Evolutionary conservation across 371 early-diverging fungal species (phyloP).

Genomic region (Apophysomyces elegans): DNA sequence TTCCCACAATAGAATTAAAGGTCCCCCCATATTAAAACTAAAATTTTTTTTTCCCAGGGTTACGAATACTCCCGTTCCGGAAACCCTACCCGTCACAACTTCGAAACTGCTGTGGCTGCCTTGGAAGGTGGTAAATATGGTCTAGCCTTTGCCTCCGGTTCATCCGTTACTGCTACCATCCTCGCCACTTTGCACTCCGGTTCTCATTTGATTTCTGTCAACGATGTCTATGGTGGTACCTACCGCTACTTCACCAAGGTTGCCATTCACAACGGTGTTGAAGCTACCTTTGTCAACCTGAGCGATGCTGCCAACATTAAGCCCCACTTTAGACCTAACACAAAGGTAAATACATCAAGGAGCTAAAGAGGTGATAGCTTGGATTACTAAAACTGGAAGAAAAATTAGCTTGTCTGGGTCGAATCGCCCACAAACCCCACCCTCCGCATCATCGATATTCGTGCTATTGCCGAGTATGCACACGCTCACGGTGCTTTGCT

Average conservation of each 20-base stretch:
- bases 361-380: slow-evolving; percentile 5
- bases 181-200: slow-evolving; percentile 75
- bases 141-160: slow-evolving; percentile 95
- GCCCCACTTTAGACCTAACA: slow-evolving; percentile 72
- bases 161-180: slow-evolving; percentile 90
- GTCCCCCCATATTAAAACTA: background rate
- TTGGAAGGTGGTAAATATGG: slow-evolving; percentile 90
- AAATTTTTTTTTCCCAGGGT: slow-evolving; percentile 57
- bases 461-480: slow-evolving; percentile 80
- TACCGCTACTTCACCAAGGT: slow-evolving; percentile 97
- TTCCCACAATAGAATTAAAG: slow-evolving; percentile 18
- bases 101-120: slow-evolving; percentile 92
- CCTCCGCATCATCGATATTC: slow-evolving; percentile 91
- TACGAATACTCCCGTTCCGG: slow-evolving; percentile 96
- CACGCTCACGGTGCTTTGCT: slow-evolving; percentile 79
- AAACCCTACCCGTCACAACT: slow-evolving; percentile 91
- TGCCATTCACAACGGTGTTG: slow-evolving; percentile 70
- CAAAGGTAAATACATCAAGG: slow-evolving; percentile 49
- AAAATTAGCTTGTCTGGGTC: slow-evolving; percentile 80
- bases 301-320: slow-evolving; percentile 73
- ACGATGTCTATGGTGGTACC: slow-evolving; percentile 98
- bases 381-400: background rate
- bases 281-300: slow-evolving; percentile 91
- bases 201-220: slow-evolving; percentile 88
- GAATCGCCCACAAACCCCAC: slow-evolving; percentile 98